Conservation (phyloP, 805 yeast species). For the Schwanniomyces pseudopolymorphus region DNA sequence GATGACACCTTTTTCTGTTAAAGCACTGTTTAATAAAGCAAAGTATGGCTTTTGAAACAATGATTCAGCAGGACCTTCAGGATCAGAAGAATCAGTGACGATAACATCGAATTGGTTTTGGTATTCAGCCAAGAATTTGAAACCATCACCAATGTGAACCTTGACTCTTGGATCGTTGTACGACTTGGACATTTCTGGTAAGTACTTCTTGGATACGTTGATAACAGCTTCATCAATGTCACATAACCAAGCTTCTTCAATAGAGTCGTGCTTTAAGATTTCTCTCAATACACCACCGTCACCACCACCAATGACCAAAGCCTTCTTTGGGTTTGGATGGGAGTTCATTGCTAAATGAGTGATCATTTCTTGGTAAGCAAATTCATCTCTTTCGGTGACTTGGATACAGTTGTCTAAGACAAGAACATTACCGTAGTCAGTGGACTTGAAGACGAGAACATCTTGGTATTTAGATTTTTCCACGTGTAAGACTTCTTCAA, state of each 20-base stretch:
- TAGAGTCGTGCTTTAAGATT: constrained; percentile 80
- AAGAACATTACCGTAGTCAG: constrained; percentile 92
- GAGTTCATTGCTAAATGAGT: constrained; percentile 89
- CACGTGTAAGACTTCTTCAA: constrained; percentile 80
- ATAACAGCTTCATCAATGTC: constrained; percentile 96
- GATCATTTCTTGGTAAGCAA: constrained; percentile 97
- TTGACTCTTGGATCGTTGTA: constrained; percentile 86
- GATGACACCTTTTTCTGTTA: constrained; percentile 86
- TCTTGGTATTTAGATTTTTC: constrained; percentile 92
- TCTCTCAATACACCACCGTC: constrained; percentile 98
- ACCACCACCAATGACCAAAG: constrained; percentile 96
- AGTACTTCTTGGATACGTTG: constrained; percentile 77
- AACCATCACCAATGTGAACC: constrained; percentile 96
- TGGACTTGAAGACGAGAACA: constrained; percentile 86
- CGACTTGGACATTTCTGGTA: constrained; percentile 85
- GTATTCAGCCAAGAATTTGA: constrained; percentile 83
- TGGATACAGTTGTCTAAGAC: constrained; percentile 95
- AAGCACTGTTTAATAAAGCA: constrained; percentile 78
- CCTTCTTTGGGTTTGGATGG: constrained; percentile 92
- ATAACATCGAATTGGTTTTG: constrained; percentile 90
- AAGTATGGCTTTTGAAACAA: constrained; percentile 93
- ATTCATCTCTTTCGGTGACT: constrained; percentile 96
- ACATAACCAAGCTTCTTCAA: constrained; percentile 87
- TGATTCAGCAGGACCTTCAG: constrained; percentile 97
- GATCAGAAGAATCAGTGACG: constrained; percentile 96